Percentiles rank a stretch among this genome's conserved stretches.
phyloP scores from a whole-genome alignment of 202 grass and related monocot genomes.

The Setaria italica region DNA sequence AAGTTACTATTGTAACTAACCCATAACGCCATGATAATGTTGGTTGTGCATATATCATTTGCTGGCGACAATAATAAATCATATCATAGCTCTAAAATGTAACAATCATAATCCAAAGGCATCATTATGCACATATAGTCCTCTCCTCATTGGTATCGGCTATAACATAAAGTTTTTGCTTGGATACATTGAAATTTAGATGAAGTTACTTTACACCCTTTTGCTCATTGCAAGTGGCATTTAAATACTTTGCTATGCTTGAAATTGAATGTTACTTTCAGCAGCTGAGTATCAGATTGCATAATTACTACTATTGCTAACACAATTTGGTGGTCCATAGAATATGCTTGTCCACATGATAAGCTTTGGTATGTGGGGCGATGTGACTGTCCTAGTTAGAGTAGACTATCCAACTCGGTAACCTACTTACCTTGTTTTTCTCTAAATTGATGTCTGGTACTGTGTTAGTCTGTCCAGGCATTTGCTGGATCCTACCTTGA shows the following conservation, averaged over 20 bases:
- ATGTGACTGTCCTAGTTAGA: background rate
- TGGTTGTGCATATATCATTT: background rate
- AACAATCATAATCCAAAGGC: background rate
- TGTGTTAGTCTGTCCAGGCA: slow-evolving; percentile 13
- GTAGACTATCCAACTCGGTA: background rate
- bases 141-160: slow-evolving; percentile 10
- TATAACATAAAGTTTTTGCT: slow-evolving; percentile 33
- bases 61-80: background rate
- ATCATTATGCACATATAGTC: background rate
- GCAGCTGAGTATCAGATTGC: background rate
- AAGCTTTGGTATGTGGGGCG: slow-evolving; percentile 10
- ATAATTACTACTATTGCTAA: background rate
- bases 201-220: background rate
- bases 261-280: slow-evolving; percentile 15
- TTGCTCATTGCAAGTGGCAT: background rate
- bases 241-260: slow-evolving; percentile 23
- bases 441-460: background rate
- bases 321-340: background rate
- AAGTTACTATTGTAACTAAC: slow-evolving; percentile 23
- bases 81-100: slow-evolving; percentile 20
- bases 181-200: slow-evolving; percentile 22
- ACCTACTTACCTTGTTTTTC: background rate
- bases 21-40: slow-evolving; percentile 1
- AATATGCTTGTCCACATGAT: slow-evolving; percentile 7
- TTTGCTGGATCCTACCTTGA: slow-evolving; percentile 31